Base-by-base conservation (phyloP, 768 basidiomycete genomes). In the Neoboletus subvelutipes region DNA sequence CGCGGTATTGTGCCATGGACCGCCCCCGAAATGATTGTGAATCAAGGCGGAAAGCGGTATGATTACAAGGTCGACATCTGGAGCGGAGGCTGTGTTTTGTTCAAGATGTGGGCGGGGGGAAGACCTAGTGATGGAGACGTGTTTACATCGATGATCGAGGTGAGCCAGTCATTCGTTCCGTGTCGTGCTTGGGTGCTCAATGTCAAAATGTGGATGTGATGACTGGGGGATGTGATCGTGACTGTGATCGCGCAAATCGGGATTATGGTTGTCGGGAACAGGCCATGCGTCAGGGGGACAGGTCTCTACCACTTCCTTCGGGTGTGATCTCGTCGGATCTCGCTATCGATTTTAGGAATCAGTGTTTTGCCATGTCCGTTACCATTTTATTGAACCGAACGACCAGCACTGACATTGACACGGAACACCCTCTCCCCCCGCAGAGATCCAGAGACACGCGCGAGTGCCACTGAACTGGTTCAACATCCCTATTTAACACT, bases 1-100 rank as follows among this genome's bases (percentile, higher is more conserved):
- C 89, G 92, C 67, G 94, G 95, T n/a, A 92, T 91, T 18, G 87
- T 97, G 34, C 96, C 94, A 70, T 97, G 94, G 94, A 96, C 96
- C 91, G 94, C 93, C 13, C 93, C 94, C 0, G 94, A 92, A 75
- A 89, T 94, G 52, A 81, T 92, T 60, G 85, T 89, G 56, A 84
- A 88, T 26, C 83, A 86, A 67, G 84, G 84, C 72, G 45, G 55
- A 11, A 86, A 87, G 63, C 91, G 91, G 0, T 98, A 98, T 70
- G 93, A 90, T 65, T 89, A 88, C 70, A 98, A 98, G 76, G 86
- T 95, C 47, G 94, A 98, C 68, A 93, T 98, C 60, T 98, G 95
- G 95, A 92, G 90, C 71, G 82, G 94, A 3, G 95, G 95, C 2
- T 98, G 95, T 75, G 90, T 98, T 9, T 88, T 94, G 11, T 78